phyloP scores from a whole-genome alignment of 371 early-diverging fungal genomes.

The Zopfochytrium polystomum region DNA sequence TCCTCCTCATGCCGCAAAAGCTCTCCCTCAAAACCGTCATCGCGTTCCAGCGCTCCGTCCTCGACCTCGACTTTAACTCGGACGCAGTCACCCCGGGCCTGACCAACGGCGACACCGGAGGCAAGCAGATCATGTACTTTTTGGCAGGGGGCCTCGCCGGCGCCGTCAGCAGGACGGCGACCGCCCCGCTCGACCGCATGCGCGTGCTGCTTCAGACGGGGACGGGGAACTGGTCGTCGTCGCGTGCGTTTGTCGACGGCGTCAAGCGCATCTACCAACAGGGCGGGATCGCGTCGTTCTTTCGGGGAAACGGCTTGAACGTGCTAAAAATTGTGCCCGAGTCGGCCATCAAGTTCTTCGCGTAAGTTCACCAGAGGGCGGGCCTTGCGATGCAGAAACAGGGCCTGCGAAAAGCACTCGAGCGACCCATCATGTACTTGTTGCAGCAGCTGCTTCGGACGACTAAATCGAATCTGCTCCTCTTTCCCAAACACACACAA shows the following conservation, averaged over 20 bases:
- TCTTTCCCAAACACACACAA: too few relatives aligned
- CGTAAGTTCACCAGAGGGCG: too few relatives aligned
- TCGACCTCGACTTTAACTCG: conserved; percentile 37
- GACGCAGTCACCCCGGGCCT: conserved; percentile 14
- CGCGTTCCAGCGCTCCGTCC: conserved; percentile 57
- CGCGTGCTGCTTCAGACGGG: conserved; percentile 72
- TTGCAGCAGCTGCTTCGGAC: too few relatives aligned
- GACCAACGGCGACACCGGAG: conserved; percentile 24
- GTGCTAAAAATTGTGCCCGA: conserved; percentile 90
- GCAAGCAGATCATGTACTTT: conserved; percentile 79
- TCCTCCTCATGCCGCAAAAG: conserved; percentile 59
- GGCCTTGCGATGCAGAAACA: too few relatives aligned
- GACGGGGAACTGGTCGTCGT: conserved; percentile 6
- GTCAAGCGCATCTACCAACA: conserved; percentile 71
- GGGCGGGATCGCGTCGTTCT: conserved; percentile 80
- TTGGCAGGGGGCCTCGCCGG: conserved; percentile 89
- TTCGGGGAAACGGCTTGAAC: conserved; percentile 92
- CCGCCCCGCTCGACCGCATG: conserved; percentile 85
- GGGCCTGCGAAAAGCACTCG: too few relatives aligned
- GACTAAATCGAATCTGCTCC: too few relatives aligned
- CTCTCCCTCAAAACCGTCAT: conserved; percentile 59
- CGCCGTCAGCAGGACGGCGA: conserved; percentile 85
- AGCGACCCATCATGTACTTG: too few relatives aligned
- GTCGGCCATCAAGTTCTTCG: conserved; percentile 83
- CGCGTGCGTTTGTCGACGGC: too few relatives aligned